Evolutionary conservation across 352 stramenopile genomes (phyloP), one percentile per base, ranked within the genome.

Genomic region (Globisporangium carolinianum): DNA sequence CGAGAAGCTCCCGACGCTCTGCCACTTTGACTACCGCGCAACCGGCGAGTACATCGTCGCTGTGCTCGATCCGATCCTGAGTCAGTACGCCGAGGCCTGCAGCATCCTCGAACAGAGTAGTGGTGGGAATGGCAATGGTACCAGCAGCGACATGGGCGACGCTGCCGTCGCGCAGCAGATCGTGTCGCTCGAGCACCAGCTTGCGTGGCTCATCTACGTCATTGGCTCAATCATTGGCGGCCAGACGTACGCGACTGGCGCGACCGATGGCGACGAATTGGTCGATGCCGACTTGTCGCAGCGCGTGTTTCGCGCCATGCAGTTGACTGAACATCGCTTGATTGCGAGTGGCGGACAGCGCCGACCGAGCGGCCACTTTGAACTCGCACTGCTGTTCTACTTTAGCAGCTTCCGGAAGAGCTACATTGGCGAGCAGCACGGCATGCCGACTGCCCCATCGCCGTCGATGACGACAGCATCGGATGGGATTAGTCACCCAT

Each of bases 141-240:
- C 71, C n/a, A 60, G 62, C 17, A 62, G 60, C 11, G 71, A 70
- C 12, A 71, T 79, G 60, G 58, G 54, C 17, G 80, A 75, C 48
- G 71, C 71, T n/a, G 57, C 60, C 3, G 70, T 78, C 7, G 72
- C 92, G 41, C 76, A 91, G 55, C 78, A 84, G 46, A 63, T 91
- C 18, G 65, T 76, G 50, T 88, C 73, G 43, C 83, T 98, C 62
- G 97, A 99, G 69, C 96, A 91, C 51, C 93, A 99, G 69, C 71
- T 98, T 50, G 97, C 96, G 12, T 99, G 97, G 97, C 70, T 99
- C 18, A 94, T 97, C 47, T 98, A 99, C 68, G 93, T 98, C 18
- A 91, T 98, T 53, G 96, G 92, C 17, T 85, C 94, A 5, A 95
- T 99, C 65, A 96, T 99, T 55, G 96, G 95, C 45, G 95, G 94